These are phyloP conservation scores for Lizonia empirigonia DNA, from an alignment of 2,329 filamentous ascomycete species.

Conservation along the genomic window DNA sequence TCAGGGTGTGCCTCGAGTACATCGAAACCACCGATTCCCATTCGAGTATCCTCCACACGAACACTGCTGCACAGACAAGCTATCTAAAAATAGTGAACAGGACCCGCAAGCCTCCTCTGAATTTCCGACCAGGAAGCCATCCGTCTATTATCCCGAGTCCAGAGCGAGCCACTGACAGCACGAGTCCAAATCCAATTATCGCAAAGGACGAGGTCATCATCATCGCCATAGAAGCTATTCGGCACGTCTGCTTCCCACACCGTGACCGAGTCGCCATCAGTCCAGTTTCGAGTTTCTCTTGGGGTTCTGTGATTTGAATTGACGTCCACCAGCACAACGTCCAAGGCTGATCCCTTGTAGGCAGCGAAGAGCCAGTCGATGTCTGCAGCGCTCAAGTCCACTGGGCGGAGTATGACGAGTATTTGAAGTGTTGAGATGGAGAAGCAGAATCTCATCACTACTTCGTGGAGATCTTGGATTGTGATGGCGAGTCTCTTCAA, in stretches of 20 bases:
- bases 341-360: slow-evolving; percentile 28
- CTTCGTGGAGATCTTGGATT: slow-evolving; percentile 16
- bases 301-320: slow-evolving; percentile 34
- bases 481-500: slow-evolving; percentile 37
- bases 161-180: slow-evolving; percentile 31
- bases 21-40: too few relatives aligned
- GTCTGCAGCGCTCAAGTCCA: slow-evolving; percentile 17
- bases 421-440: slow-evolving; percentile 23
- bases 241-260: slow-evolving; percentile 40
- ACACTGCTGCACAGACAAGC: not conserved
- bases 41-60: not conserved
- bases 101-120: slow-evolving; percentile 18
- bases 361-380: slow-evolving; percentile 27
- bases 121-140: slow-evolving; percentile 31
- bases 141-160: slow-evolving; percentile 24
- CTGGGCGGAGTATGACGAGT: slow-evolving; percentile 26
- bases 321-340: slow-evolving; percentile 36
- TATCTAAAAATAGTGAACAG: slow-evolving; percentile 14
- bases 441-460: slow-evolving; percentile 27
- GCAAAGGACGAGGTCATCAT: slow-evolving; percentile 30
- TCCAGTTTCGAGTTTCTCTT: slow-evolving; percentile 26
- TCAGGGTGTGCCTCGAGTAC: too few relatives aligned
- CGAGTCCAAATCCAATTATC: slow-evolving; percentile 35
- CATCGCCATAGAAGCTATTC: slow-evolving; percentile 38
- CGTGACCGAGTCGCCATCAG: slow-evolving; percentile 24